Base-by-base conservation (phyloP, 176 grass and related monocot species). In the Tillandsia fasciculata region DNA sequence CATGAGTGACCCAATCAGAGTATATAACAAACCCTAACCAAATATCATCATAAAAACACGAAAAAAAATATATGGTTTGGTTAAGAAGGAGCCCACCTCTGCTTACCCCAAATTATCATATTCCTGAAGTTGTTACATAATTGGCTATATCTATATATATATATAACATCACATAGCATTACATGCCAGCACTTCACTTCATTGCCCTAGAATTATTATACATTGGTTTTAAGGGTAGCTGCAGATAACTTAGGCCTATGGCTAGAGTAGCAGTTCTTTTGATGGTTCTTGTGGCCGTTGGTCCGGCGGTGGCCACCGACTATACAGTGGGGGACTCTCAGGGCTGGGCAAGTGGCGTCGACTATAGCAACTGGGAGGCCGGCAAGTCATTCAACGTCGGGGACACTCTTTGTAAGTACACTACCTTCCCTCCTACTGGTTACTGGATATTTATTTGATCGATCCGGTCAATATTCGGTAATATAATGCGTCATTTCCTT, bases 301-400 rank as follows among this genome's bases (percentile, higher is more conserved):
- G 68, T 26, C 87, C 91, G 20, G 89, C 83, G 27, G 71, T 69
- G 22, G 93, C 77, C 53, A 73, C 63, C 10, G 89, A 92, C 22
- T 83, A 97, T 74, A 72, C 66, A 9, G 93, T 97, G 14, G 93
- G 93, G 15, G 93, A 87, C 69, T 83, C 84, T 6, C 71, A 83
- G 11, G 89, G 93, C 8, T 97, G 93, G 93, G 72, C 27, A 10
- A 83, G 82, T 29, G 89, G 84, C 7, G 81, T 79, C 14, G 89
- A 92, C 70, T 92, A 97, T 69, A 57, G 49, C 2, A 82, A 84
- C 10, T 92, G 93, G 93, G 77, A 84, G 5, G 79, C 83, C 1
- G 79, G 10, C 51, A 97, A 97, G 57, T 81, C 68, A 47, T 92
- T 97, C 86, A 50, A 0, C 20, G 84, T 87, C 3, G 93, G 84